These are phyloP conservation scores for Sesbania bispinosa DNA, from an alignment of 306 rosid genomes.

Conservation along the genomic window DNA sequence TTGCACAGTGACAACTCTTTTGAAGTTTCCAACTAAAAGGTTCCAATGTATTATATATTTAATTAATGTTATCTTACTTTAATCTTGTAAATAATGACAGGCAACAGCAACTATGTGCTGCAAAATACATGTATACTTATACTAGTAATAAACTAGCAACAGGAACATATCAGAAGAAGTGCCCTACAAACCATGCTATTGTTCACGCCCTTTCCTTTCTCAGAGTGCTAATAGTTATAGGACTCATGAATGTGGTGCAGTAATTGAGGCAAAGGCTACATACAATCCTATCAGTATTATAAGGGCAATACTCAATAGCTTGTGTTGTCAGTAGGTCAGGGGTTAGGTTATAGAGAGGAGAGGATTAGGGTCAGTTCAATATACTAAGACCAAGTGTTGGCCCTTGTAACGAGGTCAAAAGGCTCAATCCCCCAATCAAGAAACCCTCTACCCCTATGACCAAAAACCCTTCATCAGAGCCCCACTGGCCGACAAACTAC, in stretches of 20 bases:
- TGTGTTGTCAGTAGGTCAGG: conserved; percentile 17
- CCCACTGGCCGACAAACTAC: conserved; percentile 55
- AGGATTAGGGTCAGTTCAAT: conserved; percentile 26
- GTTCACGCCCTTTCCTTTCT: not conserved
- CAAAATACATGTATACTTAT: not conserved
- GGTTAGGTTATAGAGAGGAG: conserved; percentile 21
- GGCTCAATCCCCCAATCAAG: conserved; percentile 36
- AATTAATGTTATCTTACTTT: conserved; percentile 21
- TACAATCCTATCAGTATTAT: too few relatives aligned
- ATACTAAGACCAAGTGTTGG: conserved; percentile 30
- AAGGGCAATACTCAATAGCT: not conserved
- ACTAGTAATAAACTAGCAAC: too few relatives aligned
- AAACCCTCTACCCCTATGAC: conserved; percentile 28
- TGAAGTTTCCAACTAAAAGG: conserved; percentile 30
- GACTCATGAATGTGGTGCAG: not conserved
- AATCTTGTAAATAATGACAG: conserved; percentile 20
- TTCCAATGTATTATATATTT: not conserved
- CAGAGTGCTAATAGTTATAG: not conserved
- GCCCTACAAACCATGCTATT: not conserved
- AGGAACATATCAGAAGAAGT: not conserved
- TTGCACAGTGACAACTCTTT: conserved; percentile 14
- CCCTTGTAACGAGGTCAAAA: conserved; percentile 61
- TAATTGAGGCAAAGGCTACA: conserved; percentile 19
- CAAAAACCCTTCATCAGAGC: conserved; percentile 24
- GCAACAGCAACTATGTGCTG: conserved; percentile 1